A percentile compares a stretch with the other conserved stretches of the same genome.
Conservation (phyloP, 139 green algal species). For the Zygnema cylindricum region DNA sequence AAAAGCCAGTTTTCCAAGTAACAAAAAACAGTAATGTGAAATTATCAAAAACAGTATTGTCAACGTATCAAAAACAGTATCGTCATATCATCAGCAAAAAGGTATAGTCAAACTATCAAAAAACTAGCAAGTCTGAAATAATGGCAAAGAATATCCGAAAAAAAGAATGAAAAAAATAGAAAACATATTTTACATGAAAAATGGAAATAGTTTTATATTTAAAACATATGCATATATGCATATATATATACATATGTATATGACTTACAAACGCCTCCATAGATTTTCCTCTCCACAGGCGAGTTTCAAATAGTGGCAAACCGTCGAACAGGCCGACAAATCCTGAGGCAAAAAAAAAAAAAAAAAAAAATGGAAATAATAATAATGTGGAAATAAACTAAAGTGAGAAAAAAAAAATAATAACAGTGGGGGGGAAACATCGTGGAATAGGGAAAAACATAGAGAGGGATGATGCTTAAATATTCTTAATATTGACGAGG, state of each 20-base stretch:
- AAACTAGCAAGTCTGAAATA: background rate
- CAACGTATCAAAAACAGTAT: background rate
- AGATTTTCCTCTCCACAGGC: conserved; percentile 27
- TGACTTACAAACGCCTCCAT: conserved; percentile 40
- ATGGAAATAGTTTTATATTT: background rate
- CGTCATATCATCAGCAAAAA: conserved; percentile 4
- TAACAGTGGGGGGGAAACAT: too few species aligned
- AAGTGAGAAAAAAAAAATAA: too few species aligned
- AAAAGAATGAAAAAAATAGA: background rate
- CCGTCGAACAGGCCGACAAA: conserved; percentile 20
- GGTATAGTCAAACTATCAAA: background rate
- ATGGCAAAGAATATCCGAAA: background rate
- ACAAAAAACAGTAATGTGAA: background rate
- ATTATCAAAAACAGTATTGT: background rate
- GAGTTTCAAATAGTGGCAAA: conserved; percentile 38
- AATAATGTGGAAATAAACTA: too few species aligned
- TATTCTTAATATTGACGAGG: too few species aligned
- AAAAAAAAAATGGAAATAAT: too few species aligned
- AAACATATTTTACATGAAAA: conserved; percentile 12
- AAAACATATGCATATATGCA: background rate
- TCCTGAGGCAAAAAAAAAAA: conserved; percentile 40
- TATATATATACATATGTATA: background rate
- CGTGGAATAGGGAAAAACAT: too few species aligned
- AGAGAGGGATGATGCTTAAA: too few species aligned
- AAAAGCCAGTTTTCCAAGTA: conserved; percentile 6